Evolutionary conservation across 1,139 yeast species (phyloP).

Genomic region (Saccharomycopsis hybrid): DNA sequence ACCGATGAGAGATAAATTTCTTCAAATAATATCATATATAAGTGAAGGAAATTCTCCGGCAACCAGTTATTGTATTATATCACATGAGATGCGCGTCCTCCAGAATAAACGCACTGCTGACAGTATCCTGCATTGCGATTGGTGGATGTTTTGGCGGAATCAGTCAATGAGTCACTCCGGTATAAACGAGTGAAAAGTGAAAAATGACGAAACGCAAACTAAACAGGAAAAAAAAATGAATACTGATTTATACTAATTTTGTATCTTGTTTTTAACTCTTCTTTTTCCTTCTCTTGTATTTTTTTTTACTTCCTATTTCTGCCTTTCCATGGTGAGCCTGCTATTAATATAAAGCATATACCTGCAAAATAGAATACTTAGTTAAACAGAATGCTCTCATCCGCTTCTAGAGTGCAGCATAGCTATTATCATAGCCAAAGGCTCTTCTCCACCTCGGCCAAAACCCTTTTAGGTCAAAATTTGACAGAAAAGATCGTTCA

Average conservation of each 20-base stretch:
- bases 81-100: too few relatives aligned
- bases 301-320: neutral
- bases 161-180: too few relatives aligned
- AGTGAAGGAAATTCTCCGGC: too few relatives aligned
- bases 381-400: neutral
- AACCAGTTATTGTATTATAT: too few relatives aligned
- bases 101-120: too few relatives aligned
- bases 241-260: neutral
- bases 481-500: constrained; percentile 95
- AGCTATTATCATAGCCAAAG: neutral
- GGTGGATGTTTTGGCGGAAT: too few relatives aligned
- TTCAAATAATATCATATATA: too few relatives aligned
- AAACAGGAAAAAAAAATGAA: neutral
- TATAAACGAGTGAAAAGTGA: neutral
- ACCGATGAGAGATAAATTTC: too few relatives aligned
- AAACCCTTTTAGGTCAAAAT: constrained; percentile 43
- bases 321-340: neutral
- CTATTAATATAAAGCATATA: neutral
- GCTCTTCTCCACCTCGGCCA: constrained; percentile 4
- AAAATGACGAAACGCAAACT: neutral
- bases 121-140: too few relatives aligned
- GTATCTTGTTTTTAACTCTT: neutral
- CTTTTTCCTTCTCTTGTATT: neutral
- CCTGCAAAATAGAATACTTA: neutral
- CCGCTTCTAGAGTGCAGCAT: neutral